Conservation (phyloP, 2,329 filamentous ascomycete genomes). For the Colletotrichum tropicicola region DNA sequence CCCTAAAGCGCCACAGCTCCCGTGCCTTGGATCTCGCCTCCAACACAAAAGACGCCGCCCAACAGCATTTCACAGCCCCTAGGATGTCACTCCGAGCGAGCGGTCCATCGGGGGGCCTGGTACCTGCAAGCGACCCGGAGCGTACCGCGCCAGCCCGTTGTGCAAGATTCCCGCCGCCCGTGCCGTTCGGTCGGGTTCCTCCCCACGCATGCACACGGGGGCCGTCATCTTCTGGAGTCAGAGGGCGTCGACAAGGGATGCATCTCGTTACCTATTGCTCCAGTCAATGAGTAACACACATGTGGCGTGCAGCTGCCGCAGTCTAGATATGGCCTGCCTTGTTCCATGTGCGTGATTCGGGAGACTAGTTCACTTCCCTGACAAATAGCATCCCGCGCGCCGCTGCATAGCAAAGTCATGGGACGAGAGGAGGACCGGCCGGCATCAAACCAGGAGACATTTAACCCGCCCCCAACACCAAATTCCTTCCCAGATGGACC, state of each 20-base stretch:
- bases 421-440: background rate
- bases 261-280: too few species aligned
- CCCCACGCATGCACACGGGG: background rate
- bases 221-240: background rate
- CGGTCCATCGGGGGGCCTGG: background rate
- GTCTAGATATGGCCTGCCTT: too few species aligned
- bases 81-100: background rate
- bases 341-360: too few species aligned
- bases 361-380: too few species aligned
- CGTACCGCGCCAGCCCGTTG: slow-evolving; percentile 2
- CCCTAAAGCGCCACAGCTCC: background rate
- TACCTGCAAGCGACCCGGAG: slow-evolving; percentile 14
- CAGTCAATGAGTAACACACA: too few species aligned
- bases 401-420: background rate
- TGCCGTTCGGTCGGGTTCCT: slow-evolving; percentile 11
- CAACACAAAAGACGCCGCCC: background rate
- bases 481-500: background rate
- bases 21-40: background rate
- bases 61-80: background rate
- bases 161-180: slow-evolving; percentile 8
- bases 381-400: background rate
- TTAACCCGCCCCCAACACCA: background rate
- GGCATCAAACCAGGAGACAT: background rate
- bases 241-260: background rate
- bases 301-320: too few species aligned